Evolutionary conservation across 768 basidiomycete species (phyloP).

Genomic region (Hypsizygus marmoreus): DNA sequence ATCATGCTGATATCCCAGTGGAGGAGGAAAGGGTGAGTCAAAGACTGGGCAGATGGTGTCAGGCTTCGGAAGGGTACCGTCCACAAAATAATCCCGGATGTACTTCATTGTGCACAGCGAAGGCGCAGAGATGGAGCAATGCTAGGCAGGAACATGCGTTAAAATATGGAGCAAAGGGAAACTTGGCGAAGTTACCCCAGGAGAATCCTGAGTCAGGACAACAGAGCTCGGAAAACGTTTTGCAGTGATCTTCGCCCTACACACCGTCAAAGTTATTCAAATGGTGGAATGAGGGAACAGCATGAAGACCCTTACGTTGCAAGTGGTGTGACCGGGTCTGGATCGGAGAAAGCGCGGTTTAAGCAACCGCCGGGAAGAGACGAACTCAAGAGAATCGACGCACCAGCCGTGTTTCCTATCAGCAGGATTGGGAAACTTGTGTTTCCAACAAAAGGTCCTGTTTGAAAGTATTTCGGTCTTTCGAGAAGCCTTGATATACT

Average conservation of each 20-base stretch:
- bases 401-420: conserved; percentile 26
- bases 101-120: conserved; percentile 27
- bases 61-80: conserved; percentile 40
- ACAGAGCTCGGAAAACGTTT: conserved; percentile 37
- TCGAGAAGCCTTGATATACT: neutral
- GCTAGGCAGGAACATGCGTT: conserved; percentile 12
- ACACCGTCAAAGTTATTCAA: neutral
- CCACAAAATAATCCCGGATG: conserved; percentile 40
- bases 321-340: conserved; percentile 29
- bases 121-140: conserved; percentile 24
- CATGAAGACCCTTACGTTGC: conserved; percentile 20
- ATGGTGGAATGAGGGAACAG: neutral
- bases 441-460: conserved; percentile 29
- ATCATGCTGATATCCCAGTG: no score
- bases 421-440: conserved; percentile 34
- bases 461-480: neutral
- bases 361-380: neutral
- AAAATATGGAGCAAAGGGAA: neutral
- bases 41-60: conserved; percentile 42
- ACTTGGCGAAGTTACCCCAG: conserved; percentile 32
- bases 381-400: neutral
- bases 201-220: conserved; percentile 43
- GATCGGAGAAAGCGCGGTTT: neutral
- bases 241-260: conserved; percentile 42
- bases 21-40: conserved; percentile 26